Conservation (phyloP, 345 rosid species). For the Aethionema arabicum region DNA sequence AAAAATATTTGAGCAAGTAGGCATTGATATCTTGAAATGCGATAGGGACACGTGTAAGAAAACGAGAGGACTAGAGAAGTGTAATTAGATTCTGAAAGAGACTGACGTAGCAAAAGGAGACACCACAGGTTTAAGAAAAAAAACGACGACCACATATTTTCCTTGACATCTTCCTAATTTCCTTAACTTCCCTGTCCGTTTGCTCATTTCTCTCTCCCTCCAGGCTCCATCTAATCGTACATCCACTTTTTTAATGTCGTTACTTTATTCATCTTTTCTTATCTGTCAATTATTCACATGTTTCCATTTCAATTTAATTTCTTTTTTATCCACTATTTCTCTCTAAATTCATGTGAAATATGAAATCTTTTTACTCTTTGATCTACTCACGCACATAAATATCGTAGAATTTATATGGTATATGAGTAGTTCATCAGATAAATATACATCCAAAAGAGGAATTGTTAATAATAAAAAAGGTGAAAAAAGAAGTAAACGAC, state of each 20-base stretch:
- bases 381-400: not conserved
- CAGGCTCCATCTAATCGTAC: conserved; percentile 25
- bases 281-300: conserved; percentile 41
- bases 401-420: too few relatives aligned
- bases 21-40: conserved; percentile 15
- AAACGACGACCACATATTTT: conserved; percentile 32
- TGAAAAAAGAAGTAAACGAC: conserved; percentile 24
- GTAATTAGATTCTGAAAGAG: conserved; percentile 25
- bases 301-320: conserved; percentile 11
- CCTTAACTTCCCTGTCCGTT: conserved; percentile 12
- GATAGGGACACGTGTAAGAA: conserved; percentile 29
- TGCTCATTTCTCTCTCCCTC: conserved; percentile 21
- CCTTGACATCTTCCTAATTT: conserved; percentile 34
- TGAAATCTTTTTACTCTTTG: conserved; percentile 7
- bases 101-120: conserved; percentile 28
- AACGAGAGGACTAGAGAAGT: not conserved
- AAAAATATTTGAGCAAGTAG: conserved; percentile 17
- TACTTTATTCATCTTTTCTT: conserved; percentile 2
- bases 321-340: too few relatives aligned
- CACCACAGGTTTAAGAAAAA: conserved; percentile 27
- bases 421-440: too few relatives aligned
- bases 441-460: conserved; percentile 6
- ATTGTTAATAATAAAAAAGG: conserved; percentile 5
- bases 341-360: conserved; percentile 35
- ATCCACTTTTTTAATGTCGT: conserved; percentile 28